Evolutionary conservation across 1,284 basidiomycete genomes (phyloP).

Genomic region (Ganoderma multipileum): DNA sequence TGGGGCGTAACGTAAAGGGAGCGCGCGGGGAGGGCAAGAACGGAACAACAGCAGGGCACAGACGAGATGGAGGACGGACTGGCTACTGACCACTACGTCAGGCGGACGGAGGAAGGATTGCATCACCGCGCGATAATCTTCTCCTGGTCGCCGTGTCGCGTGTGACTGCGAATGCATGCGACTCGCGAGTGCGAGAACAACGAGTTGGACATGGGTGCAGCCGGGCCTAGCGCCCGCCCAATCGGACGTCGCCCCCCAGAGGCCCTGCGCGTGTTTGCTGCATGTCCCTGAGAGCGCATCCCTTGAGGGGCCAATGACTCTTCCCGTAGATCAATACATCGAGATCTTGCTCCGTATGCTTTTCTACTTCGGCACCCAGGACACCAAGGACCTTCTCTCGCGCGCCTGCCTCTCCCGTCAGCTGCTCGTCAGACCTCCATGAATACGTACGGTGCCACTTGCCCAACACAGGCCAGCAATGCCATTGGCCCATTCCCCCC

Average conservation of each 20-base stretch:
- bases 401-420: background rate
- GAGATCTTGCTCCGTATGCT: conserved; percentile 11
- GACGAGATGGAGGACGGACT: conserved; percentile 1
- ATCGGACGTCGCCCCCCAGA: background rate
- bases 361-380: conserved; percentile 9
- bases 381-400: conserved; percentile 5
- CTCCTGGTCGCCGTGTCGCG: conserved; percentile 4
- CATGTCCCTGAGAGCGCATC: conserved; percentile 4
- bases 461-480: background rate
- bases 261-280: conserved; percentile 16
- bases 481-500: background rate
- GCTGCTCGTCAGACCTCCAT: background rate
- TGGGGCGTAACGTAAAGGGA: conserved; percentile 2
- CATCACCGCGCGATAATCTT: conserved; percentile 7
- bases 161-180: conserved; percentile 14
- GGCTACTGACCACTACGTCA: conserved; percentile 5
- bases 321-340: conserved; percentile 22
- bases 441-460: background rate
- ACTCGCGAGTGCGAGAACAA: conserved; percentile 16
- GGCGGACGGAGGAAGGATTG: conserved; percentile 1
- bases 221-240: background rate
- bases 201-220: background rate
- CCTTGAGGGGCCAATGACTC: conserved; percentile 12
- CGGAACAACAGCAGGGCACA: conserved; percentile 1
- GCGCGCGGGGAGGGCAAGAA: conserved; percentile 5